These are phyloP conservation scores for Anthoceros angustus DNA, from an alignment of 225 moss, liverwort and hornwort genomes.

Conservation along the genomic window DNA sequence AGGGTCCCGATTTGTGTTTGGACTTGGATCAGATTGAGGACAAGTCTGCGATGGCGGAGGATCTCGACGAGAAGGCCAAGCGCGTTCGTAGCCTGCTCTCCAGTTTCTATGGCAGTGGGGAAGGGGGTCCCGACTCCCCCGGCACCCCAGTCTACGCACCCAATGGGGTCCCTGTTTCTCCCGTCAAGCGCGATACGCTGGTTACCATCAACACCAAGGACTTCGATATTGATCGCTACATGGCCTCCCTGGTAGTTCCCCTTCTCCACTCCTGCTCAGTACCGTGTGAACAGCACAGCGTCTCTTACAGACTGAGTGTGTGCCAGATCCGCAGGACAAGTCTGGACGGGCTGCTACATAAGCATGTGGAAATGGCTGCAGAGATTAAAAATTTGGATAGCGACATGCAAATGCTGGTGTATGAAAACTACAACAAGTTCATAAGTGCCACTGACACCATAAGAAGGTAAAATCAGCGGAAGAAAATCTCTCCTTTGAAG, in stretches of 20 bases:
- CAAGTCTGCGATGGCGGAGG: slow-evolving; percentile 20
- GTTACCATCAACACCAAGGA: slow-evolving; percentile 87
- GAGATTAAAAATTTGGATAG: slow-evolving; percentile 77
- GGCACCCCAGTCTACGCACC: not conserved
- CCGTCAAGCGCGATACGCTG: slow-evolving; percentile 61
- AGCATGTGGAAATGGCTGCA: slow-evolving; percentile 69
- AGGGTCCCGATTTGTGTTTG: not conserved
- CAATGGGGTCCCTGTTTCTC: slow-evolving; percentile 13
- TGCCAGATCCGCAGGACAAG: slow-evolving; percentile 28
- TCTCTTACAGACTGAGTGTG: too few species aligned
- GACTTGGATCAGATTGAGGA: not conserved
- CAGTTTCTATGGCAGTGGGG: slow-evolving; percentile 92
- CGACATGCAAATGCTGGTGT: slow-evolving; percentile 82
- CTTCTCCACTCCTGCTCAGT: not conserved
- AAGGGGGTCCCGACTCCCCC: slow-evolving; percentile 19
- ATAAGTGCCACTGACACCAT: slow-evolving; percentile 97
- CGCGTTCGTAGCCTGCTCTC: slow-evolving; percentile 80
- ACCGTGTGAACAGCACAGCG: not conserved
- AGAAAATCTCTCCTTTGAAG: too few species aligned
- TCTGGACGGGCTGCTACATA: slow-evolving; percentile 62
- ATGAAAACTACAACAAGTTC: slow-evolving; percentile 95
- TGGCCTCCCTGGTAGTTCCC: slow-evolving; percentile 55
- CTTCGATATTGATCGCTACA: slow-evolving; percentile 89
- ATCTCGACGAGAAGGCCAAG: slow-evolving; percentile 94
- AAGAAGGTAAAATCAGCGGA: slow-evolving; percentile 34